Percentiles rank a stretch among this genome's conserved stretches.
Conservation (phyloP, 148 eudicot genomes). For the Rheum nobile region DNA sequence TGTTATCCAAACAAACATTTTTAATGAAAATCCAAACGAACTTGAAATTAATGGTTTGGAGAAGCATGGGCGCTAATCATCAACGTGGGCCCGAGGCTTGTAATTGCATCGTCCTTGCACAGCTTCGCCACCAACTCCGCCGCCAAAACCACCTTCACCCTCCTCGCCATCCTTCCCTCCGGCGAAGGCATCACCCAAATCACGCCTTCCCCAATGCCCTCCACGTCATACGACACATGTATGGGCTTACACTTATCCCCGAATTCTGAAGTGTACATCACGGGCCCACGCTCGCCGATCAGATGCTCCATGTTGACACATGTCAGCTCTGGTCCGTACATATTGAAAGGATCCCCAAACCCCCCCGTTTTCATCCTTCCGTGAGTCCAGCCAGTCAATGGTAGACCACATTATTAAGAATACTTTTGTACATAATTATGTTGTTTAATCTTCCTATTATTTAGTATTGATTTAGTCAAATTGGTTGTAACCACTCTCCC, state of each 20-base stretch:
- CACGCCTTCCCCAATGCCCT: constrained; percentile 41
- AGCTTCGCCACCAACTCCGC: constrained; percentile 29
- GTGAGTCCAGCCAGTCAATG: constrained; percentile 20
- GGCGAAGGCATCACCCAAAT: constrained; percentile 47
- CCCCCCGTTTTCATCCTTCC: constrained; percentile 28
- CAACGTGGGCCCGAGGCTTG: constrained; percentile 28
- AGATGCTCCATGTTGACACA: constrained; percentile 37
- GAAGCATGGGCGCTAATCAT: constrained; percentile 17
- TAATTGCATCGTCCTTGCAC: constrained; percentile 24
- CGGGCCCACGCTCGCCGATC: constrained; percentile 17
- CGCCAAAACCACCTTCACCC: constrained; percentile 33
- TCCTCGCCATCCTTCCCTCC: constrained; percentile 38
- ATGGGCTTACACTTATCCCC: constrained; percentile 34
- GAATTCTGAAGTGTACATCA: constrained; percentile 40
- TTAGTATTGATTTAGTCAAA: too few relatives aligned
- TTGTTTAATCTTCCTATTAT: too few relatives aligned
- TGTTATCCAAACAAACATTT: too few relatives aligned
- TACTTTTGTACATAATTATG: too few relatives aligned
- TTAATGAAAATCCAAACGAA: too few relatives aligned
- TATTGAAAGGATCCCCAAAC: constrained; percentile 12
- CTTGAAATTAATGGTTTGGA: too few relatives aligned
- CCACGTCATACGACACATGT: constrained; percentile 45
- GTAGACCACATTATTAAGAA: too few relatives aligned
- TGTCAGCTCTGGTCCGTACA: constrained; percentile 50
- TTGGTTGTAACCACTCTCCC: too few relatives aligned